Evolutionary conservation across 176 grass and related monocot genomes (phyloP), one percentile per base, ranked within the genome.

Genomic region (Oryza australiensis): DNA sequence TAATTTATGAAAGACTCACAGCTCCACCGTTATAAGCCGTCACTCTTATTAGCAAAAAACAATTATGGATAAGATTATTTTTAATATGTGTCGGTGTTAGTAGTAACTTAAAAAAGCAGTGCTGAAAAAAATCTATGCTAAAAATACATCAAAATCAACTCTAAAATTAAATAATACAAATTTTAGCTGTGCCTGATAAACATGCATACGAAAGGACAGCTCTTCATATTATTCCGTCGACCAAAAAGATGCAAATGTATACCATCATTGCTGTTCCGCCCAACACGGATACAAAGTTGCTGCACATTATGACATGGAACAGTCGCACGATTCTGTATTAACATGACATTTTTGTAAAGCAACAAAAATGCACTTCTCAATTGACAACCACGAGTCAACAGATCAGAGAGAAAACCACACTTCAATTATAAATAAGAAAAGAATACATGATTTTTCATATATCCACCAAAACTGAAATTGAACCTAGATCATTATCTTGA

Each of bases 401-500:
- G 34, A 27, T 45, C 3, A 29, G 2, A 7, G 14, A 15, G 2
- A 57, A 65, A 57, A 77, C 55, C 73, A 78, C 0, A 49, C 18
- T 74, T 37, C 41, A 2, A 73, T n/a, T 70, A 69, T 33, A 53
- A 53, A 14, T 53, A 75, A 14, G 9, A 81, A 28, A 57, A 9
- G 14, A 79, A 77, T 64, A 63, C n/a, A 86, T 62, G 22, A 45
- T 28, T 68, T 22, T 0, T 38, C 48, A 55, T 70, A 49, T 28
- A 64, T 70, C 64, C 42, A 66, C 46, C 27, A 85, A 68, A 84
- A 88, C 32, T 74, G 57, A 82, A 71, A 42, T 72, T 40, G 12
- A 74, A 60, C 26, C 72, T 23, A 49, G 38, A 67, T 64, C 70
- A 82, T 48, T n/a, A 65, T 73, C 57, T 73, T 12, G 16, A 73